Percentiles rank a stretch among this genome's conserved stretches.
Conservation (phyloP, 2,329 filamentous ascomycete genomes). For the Penicillium italicum region DNA sequence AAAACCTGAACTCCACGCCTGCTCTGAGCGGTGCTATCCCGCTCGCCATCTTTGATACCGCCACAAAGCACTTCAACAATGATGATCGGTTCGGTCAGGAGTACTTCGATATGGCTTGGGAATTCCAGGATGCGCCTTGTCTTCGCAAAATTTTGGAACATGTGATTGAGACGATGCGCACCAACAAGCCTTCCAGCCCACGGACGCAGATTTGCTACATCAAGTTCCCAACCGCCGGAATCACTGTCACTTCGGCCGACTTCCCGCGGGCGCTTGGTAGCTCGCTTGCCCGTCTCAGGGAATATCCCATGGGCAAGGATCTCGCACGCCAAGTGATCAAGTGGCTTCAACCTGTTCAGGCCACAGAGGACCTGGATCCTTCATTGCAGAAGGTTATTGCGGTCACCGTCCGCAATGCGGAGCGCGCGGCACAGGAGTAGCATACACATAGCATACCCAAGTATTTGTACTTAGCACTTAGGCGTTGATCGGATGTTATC, state of each 20-base stretch:
- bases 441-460: constrained; percentile 12
- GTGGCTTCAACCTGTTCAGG: constrained; percentile 48
- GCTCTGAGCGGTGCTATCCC: constrained; percentile 91
- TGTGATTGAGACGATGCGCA: constrained; percentile 61
- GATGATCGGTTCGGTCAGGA: constrained; percentile 62
- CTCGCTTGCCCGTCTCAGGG: constrained; percentile 61
- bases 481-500: constrained; percentile 28
- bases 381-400: constrained; percentile 52
- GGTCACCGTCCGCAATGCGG: constrained; percentile 37
- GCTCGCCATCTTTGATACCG: constrained; percentile 83
- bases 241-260: constrained; percentile 60
- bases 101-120: constrained; percentile 76
- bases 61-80: constrained; percentile 72
- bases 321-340: constrained; percentile 48
- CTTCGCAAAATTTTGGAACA: constrained; percentile 67
- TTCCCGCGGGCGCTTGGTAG: constrained; percentile 70
- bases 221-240: constrained; percentile 64
- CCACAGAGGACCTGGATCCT: constrained; percentile 49
- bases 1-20: constrained; percentile 67
- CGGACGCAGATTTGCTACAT: constrained; percentile 68
- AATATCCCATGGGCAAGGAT: constrained; percentile 41
- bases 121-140: constrained; percentile 65
- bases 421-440: constrained; percentile 28
- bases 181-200: constrained; percentile 58
- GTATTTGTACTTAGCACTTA: constrained; percentile 12